phyloP scores from a whole-genome alignment of 208 protist genomes.

The Crithidia bombi region DNA sequence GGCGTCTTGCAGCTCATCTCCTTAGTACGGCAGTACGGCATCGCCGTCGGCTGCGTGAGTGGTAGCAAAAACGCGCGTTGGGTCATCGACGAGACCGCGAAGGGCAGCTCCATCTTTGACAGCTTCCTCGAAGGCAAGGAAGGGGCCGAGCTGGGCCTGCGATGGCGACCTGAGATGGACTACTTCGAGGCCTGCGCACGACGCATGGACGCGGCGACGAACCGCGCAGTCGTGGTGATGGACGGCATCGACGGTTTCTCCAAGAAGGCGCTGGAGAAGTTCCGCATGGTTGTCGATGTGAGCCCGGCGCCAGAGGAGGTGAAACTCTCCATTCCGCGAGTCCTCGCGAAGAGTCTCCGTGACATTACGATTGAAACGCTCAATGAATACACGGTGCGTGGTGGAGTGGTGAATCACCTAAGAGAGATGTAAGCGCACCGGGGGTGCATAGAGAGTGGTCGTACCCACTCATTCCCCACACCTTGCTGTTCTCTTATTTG shows the following conservation, averaged over 20 bases:
- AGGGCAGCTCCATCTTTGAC: constrained; percentile 68
- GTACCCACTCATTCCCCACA: background rate
- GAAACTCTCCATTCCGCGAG: constrained; percentile 41
- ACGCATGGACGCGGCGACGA: constrained; percentile 57
- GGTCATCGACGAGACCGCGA: constrained; percentile 67
- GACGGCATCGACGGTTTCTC: constrained; percentile 84
- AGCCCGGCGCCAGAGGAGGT: constrained; percentile 53
- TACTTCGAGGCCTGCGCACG: constrained; percentile 82
- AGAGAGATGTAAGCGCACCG: constrained; percentile 30
- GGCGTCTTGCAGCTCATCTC: constrained; percentile 70
- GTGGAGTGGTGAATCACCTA: constrained; percentile 39
- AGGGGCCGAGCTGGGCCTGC: constrained; percentile 54
- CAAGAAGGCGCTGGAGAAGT: constrained; percentile 74
- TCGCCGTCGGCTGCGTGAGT: constrained; percentile 84
- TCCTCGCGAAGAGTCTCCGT: constrained; percentile 43
- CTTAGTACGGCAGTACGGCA: constrained; percentile 71
- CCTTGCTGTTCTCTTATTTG: background rate
- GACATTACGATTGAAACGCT: constrained; percentile 68
- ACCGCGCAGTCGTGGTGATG: constrained; percentile 80
- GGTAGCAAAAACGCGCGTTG: constrained; percentile 84
- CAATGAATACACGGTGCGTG: constrained; percentile 48
- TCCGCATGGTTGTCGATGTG: constrained; percentile 80
- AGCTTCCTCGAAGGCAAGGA: constrained; percentile 79
- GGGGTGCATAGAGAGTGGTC: background rate
- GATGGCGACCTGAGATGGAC: constrained; percentile 86